Conservation (phyloP, 169 alveolate genomes). For the Pseudocohnilembus persalinus region DNA sequence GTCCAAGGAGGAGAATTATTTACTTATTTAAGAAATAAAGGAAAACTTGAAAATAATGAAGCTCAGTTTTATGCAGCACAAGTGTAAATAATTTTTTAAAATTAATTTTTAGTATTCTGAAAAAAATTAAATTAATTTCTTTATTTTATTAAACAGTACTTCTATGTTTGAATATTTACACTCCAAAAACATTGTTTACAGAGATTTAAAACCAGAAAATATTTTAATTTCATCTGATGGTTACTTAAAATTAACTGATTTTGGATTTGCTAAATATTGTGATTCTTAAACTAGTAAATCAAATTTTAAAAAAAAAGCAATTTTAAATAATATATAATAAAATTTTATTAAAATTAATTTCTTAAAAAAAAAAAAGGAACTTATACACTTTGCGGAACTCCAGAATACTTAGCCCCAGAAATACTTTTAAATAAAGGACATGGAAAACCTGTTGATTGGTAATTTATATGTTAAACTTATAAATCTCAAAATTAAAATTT, state of each 20-base stretch:
- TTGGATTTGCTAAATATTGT: slow-evolving; percentile 73
- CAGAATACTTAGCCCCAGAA: slow-evolving; percentile 81
- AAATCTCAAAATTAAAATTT: too few relatives aligned
- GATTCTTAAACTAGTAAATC: too few relatives aligned
- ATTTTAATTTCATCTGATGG: slow-evolving; percentile 66
- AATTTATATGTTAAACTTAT: not conserved
- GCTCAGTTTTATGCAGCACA: slow-evolving; percentile 51
- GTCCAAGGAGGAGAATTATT: slow-evolving; percentile 83
- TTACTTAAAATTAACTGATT: slow-evolving; percentile 76
- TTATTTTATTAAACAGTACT: too few relatives aligned
- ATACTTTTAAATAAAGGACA: slow-evolving; percentile 77
- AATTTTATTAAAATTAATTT: too few relatives aligned
- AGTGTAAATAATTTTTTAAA: too few relatives aligned
- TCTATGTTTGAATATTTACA: slow-evolving; percentile 95
- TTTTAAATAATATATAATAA: too few relatives aligned
- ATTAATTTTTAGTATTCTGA: too few relatives aligned
- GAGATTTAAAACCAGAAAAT: slow-evolving; percentile 98
- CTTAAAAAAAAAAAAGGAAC: too few relatives aligned
- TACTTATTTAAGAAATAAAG: slow-evolving; percentile 65
- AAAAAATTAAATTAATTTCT: too few relatives aligned
- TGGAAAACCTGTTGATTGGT: slow-evolving; percentile 76
- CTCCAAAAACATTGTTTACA: slow-evolving; percentile 91
- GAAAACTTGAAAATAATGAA: slow-evolving; percentile 55
- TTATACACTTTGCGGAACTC: slow-evolving; percentile 81
- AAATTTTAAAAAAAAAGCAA: too few relatives aligned